These are phyloP conservation scores for Aspergillus hiratsukae DNA, from an alignment of 2,329 filamentous ascomycete genomes.

Conservation along the genomic window DNA sequence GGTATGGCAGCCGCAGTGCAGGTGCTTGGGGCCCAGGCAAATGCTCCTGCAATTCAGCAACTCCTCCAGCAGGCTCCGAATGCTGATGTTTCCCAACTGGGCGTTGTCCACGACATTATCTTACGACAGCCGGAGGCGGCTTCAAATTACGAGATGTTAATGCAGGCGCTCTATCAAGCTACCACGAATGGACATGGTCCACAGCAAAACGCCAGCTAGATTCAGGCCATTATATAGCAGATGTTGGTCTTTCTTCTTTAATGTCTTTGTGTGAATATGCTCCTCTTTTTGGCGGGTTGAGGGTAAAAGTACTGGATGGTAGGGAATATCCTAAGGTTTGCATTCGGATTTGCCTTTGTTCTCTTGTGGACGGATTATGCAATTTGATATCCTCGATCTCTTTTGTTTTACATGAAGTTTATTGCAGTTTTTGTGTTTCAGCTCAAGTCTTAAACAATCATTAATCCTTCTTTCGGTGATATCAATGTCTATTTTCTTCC, in stretches of 20 bases:
- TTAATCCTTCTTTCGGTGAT: background rate
- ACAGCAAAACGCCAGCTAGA: constrained; percentile 16
- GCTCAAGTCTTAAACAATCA: background rate
- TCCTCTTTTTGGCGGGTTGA: background rate
- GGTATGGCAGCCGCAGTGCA: constrained; percentile 58
- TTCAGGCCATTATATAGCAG: constrained; percentile 1
- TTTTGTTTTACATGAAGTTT: background rate
- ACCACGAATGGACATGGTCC: constrained; percentile 30
- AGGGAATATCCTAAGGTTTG: background rate
- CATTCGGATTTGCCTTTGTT: background rate
- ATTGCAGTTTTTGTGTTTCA: background rate
- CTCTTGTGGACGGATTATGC: background rate
- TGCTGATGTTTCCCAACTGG: constrained; percentile 69
- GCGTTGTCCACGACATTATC: constrained; percentile 65
- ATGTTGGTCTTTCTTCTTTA: constrained; percentile 16
- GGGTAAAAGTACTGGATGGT: background rate
- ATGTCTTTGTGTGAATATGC: background rate
- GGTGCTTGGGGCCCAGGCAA: constrained; percentile 60
- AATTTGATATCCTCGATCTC: background rate
- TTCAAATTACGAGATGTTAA: constrained; percentile 50
- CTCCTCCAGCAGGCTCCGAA: constrained; percentile 64
- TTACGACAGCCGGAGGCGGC: constrained; percentile 61
- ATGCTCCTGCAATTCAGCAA: constrained; percentile 63
- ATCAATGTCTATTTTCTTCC: background rate
- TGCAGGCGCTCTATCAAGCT: constrained; percentile 36